A percentile compares a stretch with the other conserved stretches of the same genome.
phyloP scores from a whole-genome alignment of 2,329 filamentous ascomycete species.

The Helotiales sp. region DNA sequence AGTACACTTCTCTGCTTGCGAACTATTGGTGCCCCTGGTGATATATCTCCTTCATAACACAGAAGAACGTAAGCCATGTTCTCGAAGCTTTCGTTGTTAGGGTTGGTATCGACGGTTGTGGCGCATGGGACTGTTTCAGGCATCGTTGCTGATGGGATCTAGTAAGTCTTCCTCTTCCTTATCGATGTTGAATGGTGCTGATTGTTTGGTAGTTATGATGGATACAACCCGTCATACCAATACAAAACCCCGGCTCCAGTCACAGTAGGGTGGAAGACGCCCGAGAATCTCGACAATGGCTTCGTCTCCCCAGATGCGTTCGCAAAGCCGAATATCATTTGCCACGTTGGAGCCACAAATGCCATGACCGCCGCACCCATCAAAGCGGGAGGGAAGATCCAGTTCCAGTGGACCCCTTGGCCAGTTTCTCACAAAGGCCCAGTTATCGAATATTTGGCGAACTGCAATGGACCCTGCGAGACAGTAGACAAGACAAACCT shows the following conservation, averaged over 20 bases:
- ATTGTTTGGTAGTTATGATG: constrained; percentile 42
- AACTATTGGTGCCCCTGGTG: background rate
- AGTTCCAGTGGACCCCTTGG: constrained; percentile 68
- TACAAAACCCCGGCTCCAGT: constrained; percentile 46
- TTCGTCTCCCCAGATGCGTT: constrained; percentile 56
- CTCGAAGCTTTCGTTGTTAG: constrained; percentile 26
- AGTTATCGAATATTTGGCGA: constrained; percentile 42
- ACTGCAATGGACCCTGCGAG: constrained; percentile 47
- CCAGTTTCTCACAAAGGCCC: constrained; percentile 62
- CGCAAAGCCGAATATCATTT: constrained; percentile 59
- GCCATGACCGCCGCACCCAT: constrained; percentile 58
- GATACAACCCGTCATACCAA: constrained; percentile 40
- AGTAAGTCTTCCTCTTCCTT: constrained; percentile 27
- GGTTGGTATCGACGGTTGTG: constrained; percentile 30
- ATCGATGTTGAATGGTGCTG: background rate
- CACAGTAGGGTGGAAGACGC: constrained; percentile 58
- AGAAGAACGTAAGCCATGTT: constrained; percentile 22
- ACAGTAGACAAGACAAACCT: constrained; percentile 48
- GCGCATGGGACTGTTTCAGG: constrained; percentile 39
- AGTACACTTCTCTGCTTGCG: background rate
- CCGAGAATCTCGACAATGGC: constrained; percentile 55
- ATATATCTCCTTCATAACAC: background rate
- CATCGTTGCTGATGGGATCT: constrained; percentile 40
- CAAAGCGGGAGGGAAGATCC: constrained; percentile 62
- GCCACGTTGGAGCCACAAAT: constrained; percentile 62